These are phyloP conservation scores for Microcyclospora tardicrescens DNA, from an alignment of 2,329 filamentous ascomycete genomes.

Conservation along the genomic window DNA sequence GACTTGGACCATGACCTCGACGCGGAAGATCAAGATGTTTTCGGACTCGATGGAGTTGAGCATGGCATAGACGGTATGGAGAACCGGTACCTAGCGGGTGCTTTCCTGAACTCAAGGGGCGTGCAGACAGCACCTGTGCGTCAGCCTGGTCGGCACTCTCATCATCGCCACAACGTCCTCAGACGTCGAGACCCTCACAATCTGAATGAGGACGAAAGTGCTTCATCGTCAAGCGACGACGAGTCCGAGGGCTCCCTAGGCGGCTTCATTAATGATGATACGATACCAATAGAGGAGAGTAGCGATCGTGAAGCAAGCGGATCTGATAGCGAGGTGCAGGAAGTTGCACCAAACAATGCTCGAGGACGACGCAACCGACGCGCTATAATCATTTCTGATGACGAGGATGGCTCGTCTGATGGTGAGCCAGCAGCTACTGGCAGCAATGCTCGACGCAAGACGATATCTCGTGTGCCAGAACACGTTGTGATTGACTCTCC, in stretches of 20 bases:
- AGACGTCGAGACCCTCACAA: conserved; percentile 9
- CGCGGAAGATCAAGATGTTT: conserved; percentile 16
- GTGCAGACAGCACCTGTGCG: conserved; percentile 5
- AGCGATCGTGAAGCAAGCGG: too few relatives aligned
- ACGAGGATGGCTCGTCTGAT: background rate
- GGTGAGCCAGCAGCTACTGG: background rate
- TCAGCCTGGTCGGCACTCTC: background rate
- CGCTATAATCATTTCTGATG: conserved; percentile 1
- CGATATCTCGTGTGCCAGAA: background rate
- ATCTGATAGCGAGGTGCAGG: background rate
- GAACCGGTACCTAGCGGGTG: too few relatives aligned
- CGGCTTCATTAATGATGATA: too few relatives aligned
- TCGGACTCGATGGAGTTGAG: conserved; percentile 8
- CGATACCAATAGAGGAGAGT: too few relatives aligned
- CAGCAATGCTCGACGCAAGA: background rate
- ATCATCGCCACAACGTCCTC: conserved; percentile 1
- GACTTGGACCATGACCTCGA: conserved; percentile 30
- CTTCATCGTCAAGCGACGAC: too few relatives aligned
- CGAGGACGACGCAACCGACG: background rate
- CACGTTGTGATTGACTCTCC: too few relatives aligned
- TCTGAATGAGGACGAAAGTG: conserved; percentile 3
- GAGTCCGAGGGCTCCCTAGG: too few relatives aligned
- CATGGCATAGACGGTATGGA: background rate
- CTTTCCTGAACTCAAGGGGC: conserved; percentile 4
- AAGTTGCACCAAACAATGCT: conserved; percentile 2